Evolutionary conservation across 805 yeast species (phyloP).

Genomic region (Teunomyces pallodes): DNA sequence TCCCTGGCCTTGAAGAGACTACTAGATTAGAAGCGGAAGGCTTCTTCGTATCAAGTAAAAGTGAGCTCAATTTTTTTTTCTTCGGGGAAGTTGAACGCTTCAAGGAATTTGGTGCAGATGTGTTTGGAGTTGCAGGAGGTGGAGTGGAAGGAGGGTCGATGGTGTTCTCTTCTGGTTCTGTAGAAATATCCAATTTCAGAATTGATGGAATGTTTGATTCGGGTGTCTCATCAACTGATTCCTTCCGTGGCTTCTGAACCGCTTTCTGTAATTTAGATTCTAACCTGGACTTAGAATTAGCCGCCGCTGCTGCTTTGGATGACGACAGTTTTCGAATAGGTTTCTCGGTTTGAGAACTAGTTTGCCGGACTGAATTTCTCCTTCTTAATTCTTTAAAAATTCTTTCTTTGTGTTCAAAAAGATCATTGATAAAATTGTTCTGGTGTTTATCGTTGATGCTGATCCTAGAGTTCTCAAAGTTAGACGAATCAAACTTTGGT

Average conservation of each 20-base stretch:
- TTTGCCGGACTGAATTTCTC: conserved; percentile 24
- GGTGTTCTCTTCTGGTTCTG: background rate
- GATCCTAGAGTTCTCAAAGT: conserved; percentile 21
- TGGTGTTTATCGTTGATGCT: conserved; percentile 57
- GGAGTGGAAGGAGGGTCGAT: conserved; percentile 14
- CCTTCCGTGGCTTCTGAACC: conserved; percentile 15
- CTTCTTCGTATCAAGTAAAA: conserved; percentile 11
- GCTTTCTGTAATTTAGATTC: conserved; percentile 27
- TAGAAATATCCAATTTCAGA: conserved; percentile 2
- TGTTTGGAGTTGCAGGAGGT: conserved; percentile 16
- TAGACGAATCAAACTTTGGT: conserved; percentile 34
- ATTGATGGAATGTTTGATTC: background rate
- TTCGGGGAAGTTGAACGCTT: conserved; percentile 40
- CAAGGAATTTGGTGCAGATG: conserved; percentile 15
- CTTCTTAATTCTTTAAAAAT: conserved; percentile 63
- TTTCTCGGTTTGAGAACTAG: conserved; percentile 2
- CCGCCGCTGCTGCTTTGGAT: conserved; percentile 9
- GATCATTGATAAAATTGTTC: conserved; percentile 56
- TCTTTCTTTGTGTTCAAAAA: conserved; percentile 55
- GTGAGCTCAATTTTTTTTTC: conserved; percentile 28
- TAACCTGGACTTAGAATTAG: conserved; percentile 24
- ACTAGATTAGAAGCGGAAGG: conserved; percentile 7
- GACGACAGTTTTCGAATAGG: background rate
- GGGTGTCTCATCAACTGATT: background rate
- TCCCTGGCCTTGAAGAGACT: conserved; percentile 23